These are phyloP conservation scores for Ceraceosorus guamensis DNA, from an alignment of 1,284 basidiomycete genomes.

Conservation along the genomic window DNA sequence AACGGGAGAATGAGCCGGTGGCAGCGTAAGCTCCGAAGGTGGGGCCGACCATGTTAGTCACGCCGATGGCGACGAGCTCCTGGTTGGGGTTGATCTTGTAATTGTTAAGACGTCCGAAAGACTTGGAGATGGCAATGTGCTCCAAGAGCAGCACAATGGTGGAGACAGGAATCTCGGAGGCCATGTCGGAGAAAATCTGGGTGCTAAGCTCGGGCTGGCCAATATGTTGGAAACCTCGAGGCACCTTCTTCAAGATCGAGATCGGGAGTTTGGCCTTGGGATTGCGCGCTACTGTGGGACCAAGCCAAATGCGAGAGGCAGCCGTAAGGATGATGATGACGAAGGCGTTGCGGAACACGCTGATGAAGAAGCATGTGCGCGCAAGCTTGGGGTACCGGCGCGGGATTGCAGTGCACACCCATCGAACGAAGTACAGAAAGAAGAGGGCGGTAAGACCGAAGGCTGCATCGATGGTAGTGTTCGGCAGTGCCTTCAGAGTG, in stretches of 20 bases:
- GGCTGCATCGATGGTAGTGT: slow-evolving; percentile 72
- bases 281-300: slow-evolving; percentile 17
- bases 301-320: slow-evolving; percentile 44
- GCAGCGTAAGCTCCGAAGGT: slow-evolving; percentile 88
- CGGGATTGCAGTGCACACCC: slow-evolving; percentile 57
- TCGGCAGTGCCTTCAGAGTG: slow-evolving; percentile 71
- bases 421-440: slow-evolving; percentile 69
- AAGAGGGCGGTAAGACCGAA: slow-evolving; percentile 75
- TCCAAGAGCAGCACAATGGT: slow-evolving; percentile 91
- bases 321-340: slow-evolving; percentile 55
- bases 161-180: slow-evolving; percentile 74
- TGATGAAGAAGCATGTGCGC: slow-evolving; percentile 54
- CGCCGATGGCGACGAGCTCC: slow-evolving; percentile 93
- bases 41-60: slow-evolving; percentile 61
- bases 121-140: slow-evolving; percentile 87
- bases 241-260: slow-evolving; percentile 71
- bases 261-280: slow-evolving; percentile 61
- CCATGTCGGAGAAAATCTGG: slow-evolving; percentile 64
- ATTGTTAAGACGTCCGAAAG: slow-evolving; percentile 88
- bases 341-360: slow-evolving; percentile 44
- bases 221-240: slow-evolving; percentile 57
- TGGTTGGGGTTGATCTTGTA: slow-evolving; percentile 98
- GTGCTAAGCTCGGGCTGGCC: slow-evolving; percentile 63
- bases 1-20: slow-evolving; percentile 95
- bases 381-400: slow-evolving; percentile 66